Base-by-base conservation (phyloP, 78 protist genomes). In the Dictyostelium citrinum region DNA sequence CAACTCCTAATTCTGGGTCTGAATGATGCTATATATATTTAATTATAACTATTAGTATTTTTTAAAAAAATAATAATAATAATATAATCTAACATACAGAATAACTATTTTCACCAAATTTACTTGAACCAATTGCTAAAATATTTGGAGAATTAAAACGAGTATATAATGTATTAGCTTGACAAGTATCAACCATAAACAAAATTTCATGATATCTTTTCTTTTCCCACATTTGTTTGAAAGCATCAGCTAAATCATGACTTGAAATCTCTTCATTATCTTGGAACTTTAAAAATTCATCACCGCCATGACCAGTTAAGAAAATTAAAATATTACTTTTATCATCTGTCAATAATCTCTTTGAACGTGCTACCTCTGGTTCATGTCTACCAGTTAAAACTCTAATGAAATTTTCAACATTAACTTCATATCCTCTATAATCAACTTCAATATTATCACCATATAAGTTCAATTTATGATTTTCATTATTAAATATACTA, bases 301-400 rank as follows among this genome's bases (percentile, higher is more conserved):
- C 98, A 33, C 99, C 99, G 27, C 99, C 99, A 74, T 99, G 99
- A 31, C 99, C 99, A 79, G 95, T 61, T 61, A 98, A 45, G 84
- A 91, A 98, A 5, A 98, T 75, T 35, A 98, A 46, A 6, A 98
- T 77, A 82, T 98, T 98, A 88, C 97, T 88, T 43, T 39, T 35
- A 22, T 49, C 95, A 80, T 98, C 98, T 7, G 98, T 85, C 20
- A 76, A 81, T 22, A 98, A 75, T 33, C 98, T 77, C 86, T 97
- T 98, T 24, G 95, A 90, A 41, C 86, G 78, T 22, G 99, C 97
- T 39, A 83, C 94, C n/a, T 79, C 84, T 49, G 81, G 91, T 12
- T 97, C 81, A 81, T 98, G 98, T 27, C 99, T 45, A 33, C 98
- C 99, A 0, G 97, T 93, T 27, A 98, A 46, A 7, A 98, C 95